Conservation (phyloP, 139 green algal genomes). For the Diplosphaera chodatii region DNA sequence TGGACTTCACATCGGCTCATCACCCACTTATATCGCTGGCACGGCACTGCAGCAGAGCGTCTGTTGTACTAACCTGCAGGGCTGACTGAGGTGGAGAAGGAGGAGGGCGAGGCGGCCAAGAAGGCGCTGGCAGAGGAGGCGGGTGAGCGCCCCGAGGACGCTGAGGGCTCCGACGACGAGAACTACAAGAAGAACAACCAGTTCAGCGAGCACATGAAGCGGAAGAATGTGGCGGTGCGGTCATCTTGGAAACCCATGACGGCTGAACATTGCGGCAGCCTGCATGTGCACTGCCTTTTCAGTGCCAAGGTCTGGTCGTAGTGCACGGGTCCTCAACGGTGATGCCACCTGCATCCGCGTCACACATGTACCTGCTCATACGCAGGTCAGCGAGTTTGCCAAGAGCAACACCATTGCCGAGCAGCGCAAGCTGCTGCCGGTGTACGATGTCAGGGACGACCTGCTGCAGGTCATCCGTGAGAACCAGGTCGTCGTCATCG, state of each 20-base stretch:
- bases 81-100: slow-evolving; percentile 74
- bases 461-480: slow-evolving; percentile 83
- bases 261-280: too few species aligned
- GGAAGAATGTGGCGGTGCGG: slow-evolving; percentile 23
- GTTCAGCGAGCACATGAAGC: slow-evolving; percentile 86
- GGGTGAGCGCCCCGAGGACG: slow-evolving; percentile 10
- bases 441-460: slow-evolving; percentile 81
- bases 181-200: slow-evolving; percentile 32
- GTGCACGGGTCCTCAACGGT: too few species aligned
- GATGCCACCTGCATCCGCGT: too few species aligned
- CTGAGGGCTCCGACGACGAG: slow-evolving; percentile 33
- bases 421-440: slow-evolving; percentile 86
- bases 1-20: background rate
- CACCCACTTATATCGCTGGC: too few species aligned
- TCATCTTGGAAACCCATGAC: too few species aligned
- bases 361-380: too few species aligned
- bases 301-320: too few species aligned
- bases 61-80: slow-evolving; percentile 31
- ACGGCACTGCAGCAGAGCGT: too few species aligned
- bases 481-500: slow-evolving; percentile 93
- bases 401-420: slow-evolving; percentile 82
- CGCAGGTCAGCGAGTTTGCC: slow-evolving; percentile 68
- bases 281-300: too few species aligned
- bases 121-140: slow-evolving; percentile 30
- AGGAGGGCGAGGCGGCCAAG: slow-evolving; percentile 45